Evolutionary conservation across 2,329 filamentous ascomycete genomes (phyloP), one percentile per base, ranked within the genome.

Genomic region (Orbilia ellipsospora): DNA sequence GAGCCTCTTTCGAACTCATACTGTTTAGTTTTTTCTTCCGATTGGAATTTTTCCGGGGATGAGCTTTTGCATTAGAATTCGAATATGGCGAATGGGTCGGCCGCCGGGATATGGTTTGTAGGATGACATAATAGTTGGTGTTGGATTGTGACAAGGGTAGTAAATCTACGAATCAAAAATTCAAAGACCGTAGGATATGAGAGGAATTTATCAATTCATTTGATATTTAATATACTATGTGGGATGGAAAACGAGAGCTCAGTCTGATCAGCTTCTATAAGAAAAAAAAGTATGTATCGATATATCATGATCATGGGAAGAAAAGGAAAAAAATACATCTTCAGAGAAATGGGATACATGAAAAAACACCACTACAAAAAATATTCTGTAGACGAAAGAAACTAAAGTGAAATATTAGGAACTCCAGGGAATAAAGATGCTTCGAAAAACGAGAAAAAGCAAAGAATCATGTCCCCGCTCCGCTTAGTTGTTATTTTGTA

Each of bases 1-100:
- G 72, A 12, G 44, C 52, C 48, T 54, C 52, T 23, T 69, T 69
- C 7, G 72, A 64, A 2, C 63, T 40, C 72, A 75, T 75, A 31
- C 31, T 55, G 23, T 40, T 15, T 23, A 23, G 23, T 23, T 23
- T 23, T 52, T 40, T 51, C 42, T 15, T 48, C 13, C 7, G 13
- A 48, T 18, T 48, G 44, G 5, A 18, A 5, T 12, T 48, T 48
- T 18, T 48, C 16, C 6, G 44, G 15, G 4, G 44, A 48, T 48
- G 16, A 18, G 44, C 16, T 5, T 5, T 48, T 48, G 44, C 4
- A 12, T 13, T 5, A n/a, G 31, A 7, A 36, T 36, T 7, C 31
- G 31, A 48, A 48, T 23, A 2, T 48, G 16, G 13, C 36, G 56
- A 59, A 31, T 20, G 26, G 15, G 2, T 12, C 6, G 44, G 44